Base-by-base conservation (phyloP, 2,329 filamentous ascomycete genomes). In the Monosporascus sp. region DNA sequence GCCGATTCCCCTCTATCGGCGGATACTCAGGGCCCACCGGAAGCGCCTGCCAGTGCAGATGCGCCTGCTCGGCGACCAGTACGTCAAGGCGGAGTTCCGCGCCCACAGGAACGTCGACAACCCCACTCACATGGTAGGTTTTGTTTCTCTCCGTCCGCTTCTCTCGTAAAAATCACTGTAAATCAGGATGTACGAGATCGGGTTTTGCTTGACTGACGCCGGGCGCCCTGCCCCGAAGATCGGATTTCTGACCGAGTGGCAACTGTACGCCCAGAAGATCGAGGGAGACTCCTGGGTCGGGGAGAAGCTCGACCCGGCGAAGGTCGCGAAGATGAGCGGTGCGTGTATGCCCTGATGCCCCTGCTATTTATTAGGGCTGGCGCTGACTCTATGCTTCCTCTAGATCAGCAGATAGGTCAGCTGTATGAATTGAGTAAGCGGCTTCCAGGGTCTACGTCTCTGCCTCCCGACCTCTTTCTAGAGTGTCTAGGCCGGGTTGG, bases 191-290 rank as follows among this genome's bases (percentile, higher is more conserved):
- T 11, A 11, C 31, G 9, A 14, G 11, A 18, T 36, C 27, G 11
- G n/a, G 17, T 36, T 39, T 14, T 8, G 31, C 38, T 17, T 24
- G 20, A 15, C 27, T 20, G 39, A 36, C 31, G 4, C 20, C 9
- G 22, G 15, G 8, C n/a, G 27, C 5, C 14, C 1, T 4, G 41
- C 31, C 37, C 41, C 55, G 25, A 60, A 96, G 90, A 90, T 97
- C 63, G 94, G 93, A 2, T 99, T 99, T 70, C 78, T 99, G 62
- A 93, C 89, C 0, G 92, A 97, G 71, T 99, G 93, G 93, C 94
- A 99, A 71, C 75, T 90, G 50, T 99, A 97, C 67, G 92, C 91
- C 2, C 93, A 99, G 69, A 86, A 90, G 67, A 75, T 99, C 17
- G 93, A 97, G 67, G 93, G 92, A 0, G 87, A 96, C 50, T 71